Evolutionary conservation across 2,329 filamentous ascomycete species (phyloP).

Genomic region (Cladosporium oxysporum): DNA sequence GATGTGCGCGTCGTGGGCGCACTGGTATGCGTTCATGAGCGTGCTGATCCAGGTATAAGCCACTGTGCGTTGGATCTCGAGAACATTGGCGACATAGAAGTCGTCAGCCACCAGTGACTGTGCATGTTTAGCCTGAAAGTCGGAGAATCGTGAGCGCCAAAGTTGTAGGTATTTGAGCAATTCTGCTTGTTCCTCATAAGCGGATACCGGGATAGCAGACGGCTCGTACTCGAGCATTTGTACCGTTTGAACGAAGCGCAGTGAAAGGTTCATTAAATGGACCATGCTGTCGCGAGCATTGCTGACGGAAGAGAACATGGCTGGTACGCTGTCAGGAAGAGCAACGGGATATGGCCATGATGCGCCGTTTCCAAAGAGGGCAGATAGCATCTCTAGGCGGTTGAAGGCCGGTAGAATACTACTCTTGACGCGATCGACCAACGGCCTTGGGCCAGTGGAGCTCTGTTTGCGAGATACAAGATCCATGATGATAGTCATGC

Average conservation of each 20-base stretch:
- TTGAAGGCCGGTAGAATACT: constrained; percentile 18
- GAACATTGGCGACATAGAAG: neutral
- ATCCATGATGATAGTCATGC: constrained; percentile 11
- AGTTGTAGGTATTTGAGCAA: constrained; percentile 6
- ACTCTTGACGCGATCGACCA: neutral
- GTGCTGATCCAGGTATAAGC: constrained; percentile 16
- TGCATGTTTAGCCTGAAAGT: neutral
- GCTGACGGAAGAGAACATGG: neutral
- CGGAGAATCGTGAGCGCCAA: constrained; percentile 5
- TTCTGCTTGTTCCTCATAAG: constrained; percentile 5
- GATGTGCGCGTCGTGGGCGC: constrained; percentile 12
- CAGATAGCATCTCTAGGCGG: constrained; percentile 13
- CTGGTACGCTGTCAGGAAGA: constrained; percentile 1
- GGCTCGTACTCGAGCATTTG: neutral
- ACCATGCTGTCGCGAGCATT: constrained; percentile 17
- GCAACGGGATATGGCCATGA: constrained; percentile 7
- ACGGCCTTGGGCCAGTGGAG: neutral
- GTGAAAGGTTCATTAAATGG: constrained; percentile 14
- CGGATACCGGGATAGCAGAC: neutral
- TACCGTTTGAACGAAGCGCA: constrained; percentile 1
- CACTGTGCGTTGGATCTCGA: constrained; percentile 7
- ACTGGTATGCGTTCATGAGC: constrained; percentile 4
- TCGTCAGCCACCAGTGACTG: neutral
- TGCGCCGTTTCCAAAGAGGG: constrained; percentile 10
- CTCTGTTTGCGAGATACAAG: neutral